Percentiles rank a stretch among this genome's conserved stretches.
phyloP scores from a whole-genome alignment of 1,139 yeast species.

The Geotrichum bryndzae region DNA sequence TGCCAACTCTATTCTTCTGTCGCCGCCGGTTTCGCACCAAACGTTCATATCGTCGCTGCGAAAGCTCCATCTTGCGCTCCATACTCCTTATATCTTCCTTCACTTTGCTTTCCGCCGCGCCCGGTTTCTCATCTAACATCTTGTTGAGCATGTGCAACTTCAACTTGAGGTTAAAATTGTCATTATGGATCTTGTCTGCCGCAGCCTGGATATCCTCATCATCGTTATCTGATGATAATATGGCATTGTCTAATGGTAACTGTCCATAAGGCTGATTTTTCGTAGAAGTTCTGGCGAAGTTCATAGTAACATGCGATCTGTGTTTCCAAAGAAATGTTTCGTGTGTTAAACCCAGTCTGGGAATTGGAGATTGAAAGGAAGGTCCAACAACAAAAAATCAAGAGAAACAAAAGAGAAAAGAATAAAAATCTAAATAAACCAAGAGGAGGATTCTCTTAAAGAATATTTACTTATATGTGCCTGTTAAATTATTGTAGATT shows the following conservation, averaged over 20 bases:
- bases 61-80: not conserved
- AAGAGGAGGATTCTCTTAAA: not conserved
- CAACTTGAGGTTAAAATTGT: slow-evolving; percentile 23
- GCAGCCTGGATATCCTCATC: slow-evolving; percentile 10
- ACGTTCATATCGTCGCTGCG: slow-evolving; percentile 5
- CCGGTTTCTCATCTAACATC: slow-evolving; percentile 12
- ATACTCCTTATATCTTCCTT: slow-evolving; percentile 2
- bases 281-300: not conserved
- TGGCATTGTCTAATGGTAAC: not conserved
- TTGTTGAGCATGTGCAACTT: slow-evolving; percentile 21
- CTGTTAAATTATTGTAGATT: not conserved
- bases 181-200: slow-evolving; percentile 15
- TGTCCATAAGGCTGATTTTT: not conserved
- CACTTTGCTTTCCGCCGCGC: slow-evolving; percentile 2
- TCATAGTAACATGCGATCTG: not conserved
- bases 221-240: not conserved
- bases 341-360: not conserved
- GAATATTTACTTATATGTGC: not conserved
- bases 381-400: not conserved
- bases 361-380: not conserved
- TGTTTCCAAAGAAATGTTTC: not conserved
- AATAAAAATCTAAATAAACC: not conserved
- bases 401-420: not conserved
- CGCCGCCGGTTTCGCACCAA: slow-evolving; percentile 1
- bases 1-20: not conserved